Conservation (phyloP, 2,329 filamentous ascomycete genomes). For the Pestalotiopsis sp. region DNA sequence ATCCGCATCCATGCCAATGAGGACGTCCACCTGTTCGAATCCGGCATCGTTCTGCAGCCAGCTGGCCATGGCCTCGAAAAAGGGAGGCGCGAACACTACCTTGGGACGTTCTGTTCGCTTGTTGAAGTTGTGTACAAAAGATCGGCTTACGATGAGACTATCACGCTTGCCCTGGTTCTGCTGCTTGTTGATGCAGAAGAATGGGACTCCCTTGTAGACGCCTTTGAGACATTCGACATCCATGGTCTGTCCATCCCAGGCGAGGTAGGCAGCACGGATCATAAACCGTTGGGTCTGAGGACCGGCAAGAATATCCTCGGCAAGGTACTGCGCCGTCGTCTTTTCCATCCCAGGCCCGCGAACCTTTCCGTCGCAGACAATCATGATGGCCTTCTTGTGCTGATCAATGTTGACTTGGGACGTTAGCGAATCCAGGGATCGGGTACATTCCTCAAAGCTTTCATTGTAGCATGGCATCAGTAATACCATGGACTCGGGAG, state of each 20-base stretch:
- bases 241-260: slow-evolving; percentile 46
- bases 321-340: slow-evolving; percentile 47
- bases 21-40: slow-evolving; percentile 40
- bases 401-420: slow-evolving; percentile 41
- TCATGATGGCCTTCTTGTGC: slow-evolving; percentile 44
- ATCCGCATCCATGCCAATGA: slow-evolving; percentile 49
- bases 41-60: slow-evolving; percentile 36
- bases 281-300: slow-evolving; percentile 30
- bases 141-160: slow-evolving; percentile 48
- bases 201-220: slow-evolving; percentile 44
- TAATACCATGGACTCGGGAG: slow-evolving; percentile 44
- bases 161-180: slow-evolving; percentile 52
- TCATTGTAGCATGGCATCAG: slow-evolving; percentile 52
- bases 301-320: slow-evolving; percentile 44
- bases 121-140: slow-evolving; percentile 49
- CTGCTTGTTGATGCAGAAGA: slow-evolving; percentile 47
- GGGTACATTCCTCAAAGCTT: slow-evolving; percentile 41
- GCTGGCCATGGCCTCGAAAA: slow-evolving; percentile 41
- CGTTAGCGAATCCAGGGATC: slow-evolving; percentile 46
- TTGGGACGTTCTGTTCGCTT: slow-evolving; percentile 38
- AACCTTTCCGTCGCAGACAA: slow-evolving; percentile 48
- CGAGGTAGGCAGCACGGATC: slow-evolving; percentile 44
- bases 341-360: slow-evolving; percentile 47
- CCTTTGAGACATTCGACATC: slow-evolving; percentile 44
- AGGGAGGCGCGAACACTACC: slow-evolving; percentile 46